Evolutionary conservation across 768 basidiomycete species (phyloP), one percentile per base, ranked within the genome.

Genomic region (Amanita pseudoporphyria): DNA sequence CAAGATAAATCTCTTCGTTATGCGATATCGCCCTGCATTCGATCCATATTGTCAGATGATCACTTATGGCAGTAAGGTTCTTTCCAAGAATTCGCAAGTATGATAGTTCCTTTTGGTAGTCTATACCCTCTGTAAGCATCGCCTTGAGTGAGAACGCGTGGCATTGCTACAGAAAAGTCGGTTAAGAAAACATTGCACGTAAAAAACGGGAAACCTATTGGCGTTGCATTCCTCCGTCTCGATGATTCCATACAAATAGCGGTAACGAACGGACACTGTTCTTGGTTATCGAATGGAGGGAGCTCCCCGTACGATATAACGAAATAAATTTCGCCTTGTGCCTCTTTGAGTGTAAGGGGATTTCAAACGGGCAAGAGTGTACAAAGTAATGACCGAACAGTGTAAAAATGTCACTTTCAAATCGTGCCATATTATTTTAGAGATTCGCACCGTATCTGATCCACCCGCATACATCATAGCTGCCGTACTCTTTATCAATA

Each of bases 261-360:
- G 10, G 57, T 60, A 26, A 66, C 56, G 36, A 64, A 68, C 3
- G 67, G 67, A 14, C 68, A 40, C 2, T 49, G 40, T 12, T 54
- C 41, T 46, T 57, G 44, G 40, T 67, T 66, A 1, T 58, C 57
- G 31, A 65, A 61, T 30, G 61, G 58, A 0, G 71, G 71, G 9
- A 71, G 54, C 37, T 61, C 51, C 16, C 61, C 60, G 5, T 52
- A 45, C n/a, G 65, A 61, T 5, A 68, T 35, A 7, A 68, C 62
- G 21, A 54, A 39, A 50, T 69, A 69, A 3, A 72, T 56, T 44
- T 71, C 64, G 3, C 33, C 53, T 44, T 70, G 68, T 3, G 66
- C 68, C 39, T 57, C 64, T 31, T 53, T 56, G 7, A 65, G 56
- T 7, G 62, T 66, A 58, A 1, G 64, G 68, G 39, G 62, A 51